Percentiles rank a stretch among this genome's conserved stretches.
These are phyloP conservation scores for Fusarium tjaetaba DNA, from an alignment of 2,329 filamentous ascomycete genomes.

Conservation along the genomic window DNA sequence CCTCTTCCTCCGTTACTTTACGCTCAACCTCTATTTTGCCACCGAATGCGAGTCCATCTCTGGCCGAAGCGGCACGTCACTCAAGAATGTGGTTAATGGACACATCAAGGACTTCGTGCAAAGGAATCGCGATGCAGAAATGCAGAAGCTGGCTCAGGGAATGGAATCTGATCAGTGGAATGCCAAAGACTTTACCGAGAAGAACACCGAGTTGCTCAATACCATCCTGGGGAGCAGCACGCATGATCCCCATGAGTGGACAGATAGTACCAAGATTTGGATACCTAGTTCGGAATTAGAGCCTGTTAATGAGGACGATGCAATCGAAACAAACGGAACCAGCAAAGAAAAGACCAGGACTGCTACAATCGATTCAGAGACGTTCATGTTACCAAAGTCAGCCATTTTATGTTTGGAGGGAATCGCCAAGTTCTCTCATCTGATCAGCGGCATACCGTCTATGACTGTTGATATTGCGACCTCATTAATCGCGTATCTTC, in stretches of 20 bases:
- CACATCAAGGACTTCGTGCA: constrained; percentile 86
- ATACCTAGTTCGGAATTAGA: constrained; percentile 56
- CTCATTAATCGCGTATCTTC: constrained; percentile 84
- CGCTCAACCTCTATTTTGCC: constrained; percentile 82
- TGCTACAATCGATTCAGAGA: constrained; percentile 84
- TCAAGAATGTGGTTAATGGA: constrained; percentile 82
- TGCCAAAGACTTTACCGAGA: constrained; percentile 77
- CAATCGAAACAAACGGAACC: constrained; percentile 58
- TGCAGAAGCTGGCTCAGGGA: constrained; percentile 76
- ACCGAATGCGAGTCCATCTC: constrained; percentile 89
- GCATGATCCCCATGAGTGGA: constrained; percentile 74
- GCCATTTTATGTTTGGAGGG: constrained; percentile 83
- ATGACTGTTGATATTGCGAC: constrained; percentile 86
- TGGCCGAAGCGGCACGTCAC: constrained; percentile 76
- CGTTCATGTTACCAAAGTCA: constrained; percentile 85
- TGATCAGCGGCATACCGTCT: constrained; percentile 86
- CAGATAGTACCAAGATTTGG: constrained; percentile 68
- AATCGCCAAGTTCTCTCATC: constrained; percentile 82
- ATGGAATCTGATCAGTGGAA: constrained; percentile 87
- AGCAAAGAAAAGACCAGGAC: constrained; percentile 73
- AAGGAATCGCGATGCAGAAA: constrained; percentile 74
- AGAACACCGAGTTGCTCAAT: constrained; percentile 67
- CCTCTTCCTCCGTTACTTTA: constrained; percentile 83
- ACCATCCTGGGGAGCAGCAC: constrained; percentile 76
- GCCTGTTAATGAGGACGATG: constrained; percentile 46